Conservation (phyloP, 1,284 basidiomycete genomes). For the Trametes sp. region DNA sequence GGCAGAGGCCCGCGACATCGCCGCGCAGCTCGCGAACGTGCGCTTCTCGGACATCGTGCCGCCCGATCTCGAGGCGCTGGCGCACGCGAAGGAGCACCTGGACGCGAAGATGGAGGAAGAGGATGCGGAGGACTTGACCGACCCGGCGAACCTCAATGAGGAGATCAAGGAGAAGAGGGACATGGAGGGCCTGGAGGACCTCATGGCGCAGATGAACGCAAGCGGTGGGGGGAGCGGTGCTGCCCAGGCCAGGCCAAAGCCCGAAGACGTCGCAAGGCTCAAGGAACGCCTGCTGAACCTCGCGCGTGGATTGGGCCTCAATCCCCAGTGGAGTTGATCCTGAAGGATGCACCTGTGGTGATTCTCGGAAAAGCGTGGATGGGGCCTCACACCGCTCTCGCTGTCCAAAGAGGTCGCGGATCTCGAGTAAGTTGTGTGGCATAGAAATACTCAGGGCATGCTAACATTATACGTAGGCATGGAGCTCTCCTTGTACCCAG, state of each 20-base stretch:
- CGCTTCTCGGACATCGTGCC: slow-evolving; percentile 73
- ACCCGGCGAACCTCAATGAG: slow-evolving; percentile 42
- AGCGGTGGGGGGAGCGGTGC: slow-evolving; percentile 10
- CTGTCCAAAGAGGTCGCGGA: too few relatives aligned
- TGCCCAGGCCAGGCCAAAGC: slow-evolving; percentile 46
- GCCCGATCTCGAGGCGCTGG: slow-evolving; percentile 74
- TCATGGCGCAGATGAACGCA: slow-evolving; percentile 55
- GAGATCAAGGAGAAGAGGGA: slow-evolving; percentile 54
- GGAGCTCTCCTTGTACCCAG: not conserved
- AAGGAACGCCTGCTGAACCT: slow-evolving; percentile 50
- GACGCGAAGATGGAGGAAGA: slow-evolving; percentile 41
- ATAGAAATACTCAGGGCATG: not conserved
- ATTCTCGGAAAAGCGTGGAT: too few relatives aligned
- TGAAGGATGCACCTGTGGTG: not conserved
- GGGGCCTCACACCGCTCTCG: too few relatives aligned
- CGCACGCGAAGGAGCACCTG: slow-evolving; percentile 72
- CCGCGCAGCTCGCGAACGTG: slow-evolving; percentile 59
- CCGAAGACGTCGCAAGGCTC: slow-evolving; percentile 52
- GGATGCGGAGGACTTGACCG: slow-evolving; percentile 31
- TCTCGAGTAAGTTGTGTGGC: not conserved
- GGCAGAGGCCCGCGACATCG: slow-evolving; percentile 59
- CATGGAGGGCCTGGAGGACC: slow-evolving; percentile 64
- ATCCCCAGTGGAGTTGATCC: slow-evolving; percentile 38
- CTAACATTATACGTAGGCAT: not conserved
- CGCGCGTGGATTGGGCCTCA: slow-evolving; percentile 41